phyloP scores from a whole-genome alignment of 805 yeast genomes.

The Sugiyamaella valdiviana region DNA sequence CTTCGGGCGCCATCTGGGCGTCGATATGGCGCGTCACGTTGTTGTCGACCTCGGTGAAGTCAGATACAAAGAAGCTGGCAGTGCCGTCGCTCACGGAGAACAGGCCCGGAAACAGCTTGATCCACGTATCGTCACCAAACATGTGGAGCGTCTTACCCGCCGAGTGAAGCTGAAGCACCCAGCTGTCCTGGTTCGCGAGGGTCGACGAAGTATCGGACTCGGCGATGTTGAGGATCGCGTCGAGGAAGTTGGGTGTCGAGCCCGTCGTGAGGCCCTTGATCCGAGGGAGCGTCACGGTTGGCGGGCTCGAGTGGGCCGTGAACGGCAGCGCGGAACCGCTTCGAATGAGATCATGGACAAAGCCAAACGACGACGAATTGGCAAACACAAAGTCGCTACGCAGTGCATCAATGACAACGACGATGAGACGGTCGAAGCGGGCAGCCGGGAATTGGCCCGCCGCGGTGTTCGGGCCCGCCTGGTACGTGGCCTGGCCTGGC shows the following conservation, averaged over 20 bases:
- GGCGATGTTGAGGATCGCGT: constrained; percentile 89
- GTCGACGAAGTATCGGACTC: constrained; percentile 76
- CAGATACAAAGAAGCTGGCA: constrained; percentile 88
- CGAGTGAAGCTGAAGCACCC: constrained; percentile 63
- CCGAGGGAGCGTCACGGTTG: constrained; percentile 93
- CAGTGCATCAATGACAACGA: constrained; percentile 90
- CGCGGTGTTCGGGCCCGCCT: constrained; percentile 6
- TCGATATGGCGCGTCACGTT: constrained; percentile 88
- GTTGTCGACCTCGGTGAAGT: constrained; percentile 86
- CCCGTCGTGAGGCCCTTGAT: constrained; percentile 92
- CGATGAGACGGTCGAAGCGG: constrained; percentile 55
- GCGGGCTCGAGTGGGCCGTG: constrained; percentile 90
- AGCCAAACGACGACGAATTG: constrained; percentile 57
- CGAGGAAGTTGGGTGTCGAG: constrained; percentile 87
- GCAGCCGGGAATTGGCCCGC: neutral
- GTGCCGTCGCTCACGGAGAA: constrained; percentile 78
- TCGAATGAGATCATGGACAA: constrained; percentile 55
- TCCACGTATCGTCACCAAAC: constrained; percentile 98
- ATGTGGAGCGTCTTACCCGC: constrained; percentile 54
- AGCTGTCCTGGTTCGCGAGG: constrained; percentile 71
- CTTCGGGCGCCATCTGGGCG: constrained; percentile 39
- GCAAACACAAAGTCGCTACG: constrained; percentile 76
- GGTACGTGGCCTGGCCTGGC: constrained; percentile 46
- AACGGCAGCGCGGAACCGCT: constrained; percentile 73
- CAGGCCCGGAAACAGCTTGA: constrained; percentile 71